phyloP scores from a whole-genome alignment of 257 asterid genomes.

The Echites panduratus region DNA sequence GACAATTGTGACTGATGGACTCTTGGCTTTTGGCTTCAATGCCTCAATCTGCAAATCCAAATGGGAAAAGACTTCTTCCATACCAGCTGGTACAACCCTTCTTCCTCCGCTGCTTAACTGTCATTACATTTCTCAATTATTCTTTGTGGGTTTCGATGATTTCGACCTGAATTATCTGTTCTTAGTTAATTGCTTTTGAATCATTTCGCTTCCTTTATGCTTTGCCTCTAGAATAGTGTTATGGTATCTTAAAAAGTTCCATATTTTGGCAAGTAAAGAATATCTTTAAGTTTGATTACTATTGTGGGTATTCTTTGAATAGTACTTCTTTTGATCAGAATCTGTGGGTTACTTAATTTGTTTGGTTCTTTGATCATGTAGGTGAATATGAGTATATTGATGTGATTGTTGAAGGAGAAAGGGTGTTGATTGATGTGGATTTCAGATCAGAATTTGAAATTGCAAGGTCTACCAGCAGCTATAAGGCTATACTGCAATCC shows the following conservation, averaged over 20 bases:
- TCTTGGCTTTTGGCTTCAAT: constrained; percentile 53
- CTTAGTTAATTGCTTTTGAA: neutral
- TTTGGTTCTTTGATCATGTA: constrained; percentile 1
- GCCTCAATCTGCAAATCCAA: constrained; percentile 80
- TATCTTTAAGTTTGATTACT: neutral
- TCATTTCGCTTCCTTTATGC: too few species aligned
- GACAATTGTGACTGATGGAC: constrained; percentile 57
- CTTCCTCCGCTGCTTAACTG: neutral
- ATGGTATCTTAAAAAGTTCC: neutral
- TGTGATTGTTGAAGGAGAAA: constrained; percentile 57
- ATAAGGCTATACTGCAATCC: constrained; percentile 51
- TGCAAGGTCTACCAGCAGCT: constrained; percentile 70
- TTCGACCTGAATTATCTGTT: neutral
- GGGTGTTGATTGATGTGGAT: constrained; percentile 71
- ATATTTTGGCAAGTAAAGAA: neutral
- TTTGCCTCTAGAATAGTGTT: too few species aligned
- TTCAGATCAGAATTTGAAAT: constrained; percentile 89
- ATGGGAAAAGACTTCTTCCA: constrained; percentile 73
- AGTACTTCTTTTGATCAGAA: neutral
- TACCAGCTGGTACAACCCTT: constrained; percentile 66
- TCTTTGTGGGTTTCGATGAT: neutral
- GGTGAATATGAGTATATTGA: constrained; percentile 91
- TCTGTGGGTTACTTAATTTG: neutral
- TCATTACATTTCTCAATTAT: neutral
- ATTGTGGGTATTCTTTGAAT: neutral